phyloP scores from a whole-genome alignment of 1,284 basidiomycete genomes.

The Neonothopanus nambi region DNA sequence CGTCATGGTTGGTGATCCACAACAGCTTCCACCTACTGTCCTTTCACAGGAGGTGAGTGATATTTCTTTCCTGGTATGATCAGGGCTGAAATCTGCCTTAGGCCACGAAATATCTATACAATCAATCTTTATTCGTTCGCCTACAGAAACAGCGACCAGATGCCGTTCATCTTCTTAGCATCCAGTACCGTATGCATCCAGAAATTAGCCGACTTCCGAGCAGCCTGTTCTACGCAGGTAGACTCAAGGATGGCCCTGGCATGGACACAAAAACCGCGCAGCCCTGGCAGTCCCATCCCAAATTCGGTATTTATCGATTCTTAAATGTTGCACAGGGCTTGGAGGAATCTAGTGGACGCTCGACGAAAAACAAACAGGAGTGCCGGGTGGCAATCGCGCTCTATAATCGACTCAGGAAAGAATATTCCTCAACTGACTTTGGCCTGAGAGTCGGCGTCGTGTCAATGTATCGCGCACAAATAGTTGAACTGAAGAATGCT shows the following conservation, averaged over 20 bases:
- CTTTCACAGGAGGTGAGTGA: constrained; percentile 74
- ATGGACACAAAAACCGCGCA: constrained; percentile 86
- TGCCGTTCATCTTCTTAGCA: constrained; percentile 90
- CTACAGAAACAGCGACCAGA: constrained; percentile 80
- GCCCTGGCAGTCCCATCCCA: constrained; percentile 82
- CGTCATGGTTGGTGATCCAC: constrained; percentile 97
- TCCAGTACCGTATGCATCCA: constrained; percentile 99
- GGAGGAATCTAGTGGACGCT: constrained; percentile 64
- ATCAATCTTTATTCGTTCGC: constrained; percentile 93
- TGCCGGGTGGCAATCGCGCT: constrained; percentile 78
- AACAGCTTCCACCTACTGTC: constrained; percentile 96
- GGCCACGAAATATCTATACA: constrained; percentile 82
- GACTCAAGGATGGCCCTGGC: constrained; percentile 83
- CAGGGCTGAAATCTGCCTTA: constrained; percentile 25
- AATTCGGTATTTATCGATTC: constrained; percentile 90
- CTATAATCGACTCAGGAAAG: constrained; percentile 71
- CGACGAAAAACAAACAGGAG: constrained; percentile 80
- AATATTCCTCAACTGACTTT: constrained; percentile 68
- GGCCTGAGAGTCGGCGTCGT: constrained; percentile 87
- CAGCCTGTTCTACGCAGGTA: constrained; percentile 83
- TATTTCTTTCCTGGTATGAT: not conserved
- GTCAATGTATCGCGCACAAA: constrained; percentile 95
- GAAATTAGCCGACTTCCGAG: constrained; percentile 92
- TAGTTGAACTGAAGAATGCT: constrained; percentile 70
- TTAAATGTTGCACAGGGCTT: constrained; percentile 71